Evolutionary conservation across 306 rosid genomes (phyloP), one percentile per base, ranked within the genome.

Genomic region (Dalbergia oliveri): DNA sequence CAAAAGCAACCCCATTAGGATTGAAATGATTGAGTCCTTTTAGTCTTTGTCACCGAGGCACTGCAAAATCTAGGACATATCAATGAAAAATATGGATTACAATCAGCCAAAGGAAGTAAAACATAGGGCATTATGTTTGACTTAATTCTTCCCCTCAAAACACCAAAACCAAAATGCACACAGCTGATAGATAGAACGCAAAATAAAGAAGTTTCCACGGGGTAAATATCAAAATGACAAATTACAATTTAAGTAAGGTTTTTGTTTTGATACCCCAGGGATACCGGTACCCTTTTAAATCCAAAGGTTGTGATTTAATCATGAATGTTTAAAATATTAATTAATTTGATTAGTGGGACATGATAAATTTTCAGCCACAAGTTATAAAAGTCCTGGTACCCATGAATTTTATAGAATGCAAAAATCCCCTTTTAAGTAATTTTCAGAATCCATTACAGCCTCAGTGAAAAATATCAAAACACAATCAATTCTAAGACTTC

Each of bases 41-140:
- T 66, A 71, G 77, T 47, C 83, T 63, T 58, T 73, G 85, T 88
- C 91, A 88, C 91, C 89, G 89, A 72, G 89, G 91, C 86, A 86
- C 91, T 75, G 89, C 89, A 86, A 86, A 76, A 72, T 79, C 89
- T 88, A 86, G 80, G 83, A 84, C 69, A 83, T 33, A 70, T 19
- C 78, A 84, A 82, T 16, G 64, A 77, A 84, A 84, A 57, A 72
- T 11, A 59, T 58, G 83, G 54, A 78, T 81, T 82, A 86, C 57
- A 78, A 83, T 83, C 84, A 83, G 83, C 45, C 72, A 31, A 75
- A 65, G 70, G 72, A 69, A 49, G 37, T n/a, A 58, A 77, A 59
- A 62, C 44, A 9, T 15, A 10, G 68, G 59, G 72, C 62, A 77
- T 33, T 68, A 72, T 66, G 75, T 65, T 60, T 66, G 47, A 66